Evolutionary conservation across 2,329 filamentous ascomycete species (phyloP).

Genomic region (Aureobasidium pullulans): DNA sequence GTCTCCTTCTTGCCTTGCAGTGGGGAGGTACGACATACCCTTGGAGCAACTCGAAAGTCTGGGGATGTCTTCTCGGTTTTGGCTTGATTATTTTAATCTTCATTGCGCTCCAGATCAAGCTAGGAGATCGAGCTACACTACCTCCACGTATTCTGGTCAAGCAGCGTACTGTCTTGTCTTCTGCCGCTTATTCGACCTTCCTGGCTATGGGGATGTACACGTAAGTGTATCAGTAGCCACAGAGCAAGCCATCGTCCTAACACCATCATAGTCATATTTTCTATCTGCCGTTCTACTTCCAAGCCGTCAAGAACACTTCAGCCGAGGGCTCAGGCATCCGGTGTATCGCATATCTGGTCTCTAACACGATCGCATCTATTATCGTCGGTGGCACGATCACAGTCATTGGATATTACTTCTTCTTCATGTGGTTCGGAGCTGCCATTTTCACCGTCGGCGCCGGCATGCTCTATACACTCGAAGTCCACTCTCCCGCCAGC

Average conservation of each 20-base stretch:
- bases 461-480: slow-evolving; percentile 27
- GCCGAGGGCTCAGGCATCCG: slow-evolving; percentile 34
- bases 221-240: slow-evolving; percentile 15
- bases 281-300: slow-evolving; percentile 27
- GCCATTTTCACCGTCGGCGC: slow-evolving; percentile 21
- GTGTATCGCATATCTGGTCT: slow-evolving; percentile 41
- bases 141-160: slow-evolving; percentile 20
- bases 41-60: slow-evolving; percentile 23
- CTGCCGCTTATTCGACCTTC: slow-evolving; percentile 28
- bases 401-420: slow-evolving; percentile 20
- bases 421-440: slow-evolving; percentile 18
- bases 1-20: slow-evolving; percentile 38
- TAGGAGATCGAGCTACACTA: slow-evolving; percentile 21
- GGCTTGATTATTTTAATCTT: slow-evolving; percentile 4
- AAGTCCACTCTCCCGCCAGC: slow-evolving; percentile 32
- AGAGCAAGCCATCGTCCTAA: not conserved
- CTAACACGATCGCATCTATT: slow-evolving; percentile 17
- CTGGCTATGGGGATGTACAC: slow-evolving; percentile 32
- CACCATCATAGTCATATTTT: slow-evolving; percentile 25
- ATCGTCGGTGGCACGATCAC: slow-evolving; percentile 20
- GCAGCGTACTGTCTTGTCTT: slow-evolving; percentile 28
- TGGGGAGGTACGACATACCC: slow-evolving; percentile 37
- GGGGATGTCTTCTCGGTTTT: slow-evolving; percentile 15
- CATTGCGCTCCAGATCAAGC: slow-evolving; percentile 17
- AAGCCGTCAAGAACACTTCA: slow-evolving; percentile 22